These are phyloP conservation scores for Plectosphaerella plurivora DNA, from an alignment of 2,329 filamentous ascomycete species.

Conservation along the genomic window DNA sequence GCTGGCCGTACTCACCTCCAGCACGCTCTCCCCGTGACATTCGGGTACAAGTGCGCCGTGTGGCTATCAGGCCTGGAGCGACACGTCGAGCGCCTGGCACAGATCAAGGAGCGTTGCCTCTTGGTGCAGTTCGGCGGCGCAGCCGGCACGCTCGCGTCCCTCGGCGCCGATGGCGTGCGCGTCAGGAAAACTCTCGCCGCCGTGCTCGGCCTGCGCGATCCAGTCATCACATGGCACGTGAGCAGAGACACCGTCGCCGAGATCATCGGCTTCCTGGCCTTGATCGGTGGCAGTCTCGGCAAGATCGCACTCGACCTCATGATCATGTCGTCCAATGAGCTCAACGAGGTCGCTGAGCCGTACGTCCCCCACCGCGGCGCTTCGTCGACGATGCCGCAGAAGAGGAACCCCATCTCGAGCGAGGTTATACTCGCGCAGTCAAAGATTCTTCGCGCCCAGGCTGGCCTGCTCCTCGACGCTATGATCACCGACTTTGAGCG, in stretches of 20 bases:
- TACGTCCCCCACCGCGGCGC: constrained; percentile 50
- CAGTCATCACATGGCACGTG: constrained; percentile 53
- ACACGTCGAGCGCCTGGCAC: constrained; percentile 40
- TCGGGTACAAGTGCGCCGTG: constrained; percentile 54
- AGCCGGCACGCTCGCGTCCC: constrained; percentile 47
- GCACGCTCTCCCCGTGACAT: constrained; percentile 51
- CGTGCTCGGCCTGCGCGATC: constrained; percentile 41
- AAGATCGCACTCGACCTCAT: constrained; percentile 54
- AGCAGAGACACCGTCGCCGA: constrained; percentile 50
- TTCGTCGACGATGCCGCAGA: constrained; percentile 54
- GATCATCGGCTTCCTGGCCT: constrained; percentile 45
- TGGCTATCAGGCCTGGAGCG: constrained; percentile 46
- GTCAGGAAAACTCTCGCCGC: constrained; percentile 44
- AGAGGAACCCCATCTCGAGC: constrained; percentile 54
- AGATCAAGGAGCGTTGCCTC: constrained; percentile 40
- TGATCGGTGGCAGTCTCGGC: constrained; percentile 47
- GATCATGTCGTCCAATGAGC: constrained; percentile 53
- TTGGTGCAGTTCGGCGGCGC: constrained; percentile 54
- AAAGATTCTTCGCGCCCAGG: constrained; percentile 48
- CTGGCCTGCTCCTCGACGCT: constrained; percentile 45
- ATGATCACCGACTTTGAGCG: constrained; percentile 57
- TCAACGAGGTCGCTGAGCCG: constrained; percentile 44
- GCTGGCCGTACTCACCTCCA: constrained; percentile 54
- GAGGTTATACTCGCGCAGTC: constrained; percentile 51
- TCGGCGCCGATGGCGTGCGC: constrained; percentile 43